Conservation (phyloP, 768 basidiomycete species). For the Antrodiella citrinella region DNA sequence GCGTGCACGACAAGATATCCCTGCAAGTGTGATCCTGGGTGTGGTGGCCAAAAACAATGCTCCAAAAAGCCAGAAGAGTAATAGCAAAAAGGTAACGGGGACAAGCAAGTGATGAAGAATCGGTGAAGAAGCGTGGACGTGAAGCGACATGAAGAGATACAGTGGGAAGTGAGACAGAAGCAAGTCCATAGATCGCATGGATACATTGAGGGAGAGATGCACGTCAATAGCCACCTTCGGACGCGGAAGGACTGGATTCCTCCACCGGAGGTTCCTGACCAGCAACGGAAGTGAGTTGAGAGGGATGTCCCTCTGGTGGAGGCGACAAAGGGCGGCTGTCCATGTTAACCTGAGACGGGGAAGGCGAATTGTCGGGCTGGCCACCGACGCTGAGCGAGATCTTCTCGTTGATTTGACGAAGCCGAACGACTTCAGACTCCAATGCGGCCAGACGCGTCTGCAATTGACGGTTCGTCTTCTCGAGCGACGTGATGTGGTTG, state of each 20-base stretch:
- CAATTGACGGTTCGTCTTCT: conserved; percentile 65
- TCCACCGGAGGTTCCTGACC: conserved; percentile 58
- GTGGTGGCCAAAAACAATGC: conserved; percentile 3
- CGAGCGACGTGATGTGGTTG: conserved; percentile 67
- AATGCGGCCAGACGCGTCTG: conserved; percentile 56
- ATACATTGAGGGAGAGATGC: conserved; percentile 8
- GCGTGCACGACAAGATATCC: background rate
- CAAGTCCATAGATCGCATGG: conserved; percentile 12
- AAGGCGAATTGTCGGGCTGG: conserved; percentile 47
- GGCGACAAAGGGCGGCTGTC: conserved; percentile 53
- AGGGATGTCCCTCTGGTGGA: conserved; percentile 43
- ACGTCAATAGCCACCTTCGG: conserved; percentile 25
- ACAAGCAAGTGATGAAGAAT: conserved; percentile 18
- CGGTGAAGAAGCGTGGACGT: conserved; percentile 15
- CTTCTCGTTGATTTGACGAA: conserved; percentile 75
- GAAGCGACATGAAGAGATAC: conserved; percentile 13
- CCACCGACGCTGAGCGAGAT: conserved; percentile 61
- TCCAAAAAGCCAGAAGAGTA: conserved; percentile 10
- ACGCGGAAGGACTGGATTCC: conserved; percentile 40
- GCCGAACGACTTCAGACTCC: conserved; percentile 62
- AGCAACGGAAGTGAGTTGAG: conserved; percentile 45
- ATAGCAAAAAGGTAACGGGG: conserved; percentile 28
- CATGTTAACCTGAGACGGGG: conserved; percentile 27
- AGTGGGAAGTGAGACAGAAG: conserved; percentile 8
- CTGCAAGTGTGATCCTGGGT: background rate